Evolutionary conservation across 1,284 basidiomycete genomes (phyloP).

Genomic region (Athelia sp.): DNA sequence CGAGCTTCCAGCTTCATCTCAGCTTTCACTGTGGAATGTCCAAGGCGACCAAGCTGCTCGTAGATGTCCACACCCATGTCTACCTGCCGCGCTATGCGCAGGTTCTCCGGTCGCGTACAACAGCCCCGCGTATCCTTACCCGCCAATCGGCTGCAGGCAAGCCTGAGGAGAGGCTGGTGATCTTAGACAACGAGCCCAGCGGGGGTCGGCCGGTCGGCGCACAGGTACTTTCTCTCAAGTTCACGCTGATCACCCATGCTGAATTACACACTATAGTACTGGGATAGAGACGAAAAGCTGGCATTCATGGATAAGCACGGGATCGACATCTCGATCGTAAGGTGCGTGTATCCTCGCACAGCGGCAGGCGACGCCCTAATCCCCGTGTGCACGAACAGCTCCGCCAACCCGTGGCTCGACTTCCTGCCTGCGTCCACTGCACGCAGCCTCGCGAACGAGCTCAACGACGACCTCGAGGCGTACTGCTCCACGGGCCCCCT

Average conservation of each 20-base stretch:
- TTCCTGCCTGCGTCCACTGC: conserved; percentile 72
- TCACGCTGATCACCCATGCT: not conserved
- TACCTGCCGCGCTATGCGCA: conserved; percentile 73
- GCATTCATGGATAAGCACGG: conserved; percentile 59
- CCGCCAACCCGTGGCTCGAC: conserved; percentile 88
- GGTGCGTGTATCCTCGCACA: conserved; percentile 31
- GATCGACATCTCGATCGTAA: conserved; percentile 56
- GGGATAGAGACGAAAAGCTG: conserved; percentile 51
- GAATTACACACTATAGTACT: conserved; percentile 31
- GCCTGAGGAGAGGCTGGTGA: conserved; percentile 41
- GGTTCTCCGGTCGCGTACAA: conserved; percentile 53
- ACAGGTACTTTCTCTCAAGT: conserved; percentile 27
- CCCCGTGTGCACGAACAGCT: conserved; percentile 27
- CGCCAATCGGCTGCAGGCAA: conserved; percentile 34
- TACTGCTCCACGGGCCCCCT: conserved; percentile 67
- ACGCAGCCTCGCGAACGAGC: conserved; percentile 52
- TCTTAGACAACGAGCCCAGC: conserved; percentile 44
- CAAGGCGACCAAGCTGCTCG: conserved; percentile 33
- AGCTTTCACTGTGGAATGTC: not conserved
- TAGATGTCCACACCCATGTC: conserved; percentile 81
- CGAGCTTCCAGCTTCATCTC: too few relatives aligned
- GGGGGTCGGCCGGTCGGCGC: conserved; percentile 48
- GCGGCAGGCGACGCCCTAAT: conserved; percentile 24
- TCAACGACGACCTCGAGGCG: conserved; percentile 73
- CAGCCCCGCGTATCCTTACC: conserved; percentile 67